Conservation (phyloP, 768 basidiomycete genomes). For the Amanita molliuscula region DNA sequence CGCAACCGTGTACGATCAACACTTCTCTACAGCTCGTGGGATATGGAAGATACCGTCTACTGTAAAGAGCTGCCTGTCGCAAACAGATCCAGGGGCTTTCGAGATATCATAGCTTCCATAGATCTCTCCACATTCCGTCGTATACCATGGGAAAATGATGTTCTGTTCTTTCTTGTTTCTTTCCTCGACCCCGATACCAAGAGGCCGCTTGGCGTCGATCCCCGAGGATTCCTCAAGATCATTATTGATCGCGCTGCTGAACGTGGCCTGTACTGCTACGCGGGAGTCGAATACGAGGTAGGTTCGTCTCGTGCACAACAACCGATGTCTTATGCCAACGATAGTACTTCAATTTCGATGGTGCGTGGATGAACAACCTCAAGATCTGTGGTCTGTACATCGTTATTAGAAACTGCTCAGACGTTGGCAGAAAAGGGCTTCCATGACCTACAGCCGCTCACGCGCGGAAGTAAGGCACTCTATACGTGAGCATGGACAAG, state of each 20-base stretch:
- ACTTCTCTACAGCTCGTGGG: slow-evolving; percentile 58
- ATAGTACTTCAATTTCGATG: slow-evolving; percentile 88
- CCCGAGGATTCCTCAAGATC: slow-evolving; percentile 67
- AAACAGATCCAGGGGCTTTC: slow-evolving; percentile 87
- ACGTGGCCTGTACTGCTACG: slow-evolving; percentile 51
- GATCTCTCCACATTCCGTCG: slow-evolving; percentile 83
- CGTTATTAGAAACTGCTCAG: slow-evolving; percentile 62
- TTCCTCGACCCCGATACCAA: slow-evolving; percentile 85
- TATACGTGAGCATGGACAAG: background rate
- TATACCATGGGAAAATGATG: slow-evolving; percentile 85
- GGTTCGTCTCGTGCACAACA: background rate
- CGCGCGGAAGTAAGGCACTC: slow-evolving; percentile 73
- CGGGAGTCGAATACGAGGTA: slow-evolving; percentile 92
- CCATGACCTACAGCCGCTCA: slow-evolving; percentile 63
- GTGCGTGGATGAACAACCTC: slow-evolving; percentile 21
- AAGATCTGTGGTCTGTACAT: background rate
- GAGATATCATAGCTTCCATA: slow-evolving; percentile 77
- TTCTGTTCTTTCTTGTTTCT: slow-evolving; percentile 88
- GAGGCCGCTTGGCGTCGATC: slow-evolving; percentile 71
- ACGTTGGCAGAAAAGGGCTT: slow-evolving; percentile 73
- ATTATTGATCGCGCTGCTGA: slow-evolving; percentile 40
- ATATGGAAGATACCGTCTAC: slow-evolving; percentile 85
- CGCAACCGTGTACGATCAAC: slow-evolving; percentile 1
- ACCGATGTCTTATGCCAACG: slow-evolving; percentile 6
- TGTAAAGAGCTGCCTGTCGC: slow-evolving; percentile 80